phyloP scores from a whole-genome alignment of 2,329 filamentous ascomycete species.

The Cladosporium phlei region DNA sequence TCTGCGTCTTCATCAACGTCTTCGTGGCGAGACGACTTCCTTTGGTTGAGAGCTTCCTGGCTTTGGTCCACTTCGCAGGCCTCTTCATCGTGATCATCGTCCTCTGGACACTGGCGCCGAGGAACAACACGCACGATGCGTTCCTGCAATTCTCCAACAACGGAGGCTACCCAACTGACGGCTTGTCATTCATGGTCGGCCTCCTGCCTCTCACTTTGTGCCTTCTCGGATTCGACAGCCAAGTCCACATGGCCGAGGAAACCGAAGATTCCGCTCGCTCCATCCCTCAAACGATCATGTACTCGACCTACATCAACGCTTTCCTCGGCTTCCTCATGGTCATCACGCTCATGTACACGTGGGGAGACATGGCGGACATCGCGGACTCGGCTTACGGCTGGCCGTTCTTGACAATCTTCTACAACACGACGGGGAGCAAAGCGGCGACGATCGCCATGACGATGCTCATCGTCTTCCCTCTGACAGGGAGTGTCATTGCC shows the following conservation, averaged over 20 bases:
- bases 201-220: slow-evolving; percentile 27
- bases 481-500: slow-evolving; percentile 30
- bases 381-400: slow-evolving; percentile 21
- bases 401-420: slow-evolving; percentile 35
- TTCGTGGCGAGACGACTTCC: slow-evolving; percentile 41
- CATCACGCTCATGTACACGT: slow-evolving; percentile 32
- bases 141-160: slow-evolving; percentile 47
- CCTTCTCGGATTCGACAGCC: slow-evolving; percentile 24
- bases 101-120: slow-evolving; percentile 40
- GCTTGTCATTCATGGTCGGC: slow-evolving; percentile 43
- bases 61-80: slow-evolving; percentile 49
- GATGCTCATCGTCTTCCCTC: slow-evolving; percentile 30
- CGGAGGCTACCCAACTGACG: slow-evolving; percentile 41
- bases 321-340: slow-evolving; percentile 22
- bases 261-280: slow-evolving; percentile 21
- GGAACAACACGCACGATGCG: slow-evolving; percentile 38
- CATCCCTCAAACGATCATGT: slow-evolving; percentile 24
- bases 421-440: slow-evolving; percentile 30
- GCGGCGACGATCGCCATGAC: slow-evolving; percentile 32
- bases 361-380: slow-evolving; percentile 25
- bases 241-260: slow-evolving; percentile 29
- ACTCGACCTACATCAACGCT: slow-evolving; percentile 19
- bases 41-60: slow-evolving; percentile 43
- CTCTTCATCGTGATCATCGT: slow-evolving; percentile 50
- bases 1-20: slow-evolving; percentile 41